Base-by-base conservation (phyloP, 2,329 filamentous ascomycete species). In the Domatiomyces globalis region DNA sequence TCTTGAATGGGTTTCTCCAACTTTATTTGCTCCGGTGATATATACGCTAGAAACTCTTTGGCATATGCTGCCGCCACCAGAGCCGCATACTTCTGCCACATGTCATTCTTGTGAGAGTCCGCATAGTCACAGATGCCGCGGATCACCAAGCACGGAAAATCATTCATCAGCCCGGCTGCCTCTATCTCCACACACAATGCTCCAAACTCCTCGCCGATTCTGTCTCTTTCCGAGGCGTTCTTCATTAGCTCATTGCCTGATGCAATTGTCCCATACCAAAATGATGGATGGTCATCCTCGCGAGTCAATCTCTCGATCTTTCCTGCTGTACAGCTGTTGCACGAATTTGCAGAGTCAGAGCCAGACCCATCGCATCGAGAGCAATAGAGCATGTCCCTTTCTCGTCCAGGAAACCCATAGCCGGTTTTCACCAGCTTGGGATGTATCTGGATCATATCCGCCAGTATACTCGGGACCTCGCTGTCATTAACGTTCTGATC, bases 81-180 rank as follows among this genome's bases (percentile, higher is more conserved):
- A 2, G 62, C 65, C 0, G 69, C 67, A 53, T 67, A 69, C 0
- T 42, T 39, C 20, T 69, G 66, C 68, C 67, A 71, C 2, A 42
- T 27, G 8, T 70, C 63, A 20, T 63, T 63, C 55, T 69, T 70
- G 49, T 70, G 67, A 0, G 61, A 64, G 51, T 72, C 69, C 2
- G 66, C 61, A 46, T 71, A 71, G 46, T 71, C 66, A 19, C 64
- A 71, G 0, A 72, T 68, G 0, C 67, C 69, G 9, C 69, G 69
- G 44, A 73, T 64, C 0, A 68, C 56, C 0, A 73, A 51, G 4
- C 66, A 69, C 0, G 69, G 68, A 0, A 70, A 49, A 0, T 58
- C 54, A 46, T 62, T 55, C 53, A 57, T 60, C 9, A 62, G 36
- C 7, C 63, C 61, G 8, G 58, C 62, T 10, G 61, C 59, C 49